Percentiles rank a stretch among this genome's conserved stretches.
Conservation (phyloP, 352 stramenopile genomes). For the Phytophthora multivora region DNA sequence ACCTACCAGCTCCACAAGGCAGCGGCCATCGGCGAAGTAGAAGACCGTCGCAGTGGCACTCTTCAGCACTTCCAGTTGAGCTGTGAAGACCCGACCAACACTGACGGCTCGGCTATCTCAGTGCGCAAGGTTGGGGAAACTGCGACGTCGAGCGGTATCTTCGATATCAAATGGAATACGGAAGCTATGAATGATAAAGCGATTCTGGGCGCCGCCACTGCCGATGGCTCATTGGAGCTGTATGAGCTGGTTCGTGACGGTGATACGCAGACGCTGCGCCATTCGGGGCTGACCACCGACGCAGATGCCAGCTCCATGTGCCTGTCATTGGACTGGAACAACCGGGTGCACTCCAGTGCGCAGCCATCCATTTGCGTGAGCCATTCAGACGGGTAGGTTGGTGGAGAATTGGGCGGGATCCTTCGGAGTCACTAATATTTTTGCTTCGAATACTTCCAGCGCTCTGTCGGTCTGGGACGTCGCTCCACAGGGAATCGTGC, state of each 20-base stretch:
- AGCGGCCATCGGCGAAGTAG: slow-evolving; percentile 11
- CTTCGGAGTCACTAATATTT: slow-evolving; percentile 17
- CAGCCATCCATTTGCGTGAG: slow-evolving; percentile 79
- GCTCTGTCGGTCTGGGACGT: slow-evolving; percentile 63
- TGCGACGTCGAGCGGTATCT: slow-evolving; percentile 65
- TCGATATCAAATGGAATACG: slow-evolving; percentile 85
- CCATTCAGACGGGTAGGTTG: slow-evolving; percentile 77
- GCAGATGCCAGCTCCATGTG: slow-evolving; percentile 63
- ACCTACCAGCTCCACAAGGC: slow-evolving; percentile 88
- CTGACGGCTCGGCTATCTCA: slow-evolving; percentile 25
- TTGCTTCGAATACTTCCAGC: slow-evolving; percentile 27
- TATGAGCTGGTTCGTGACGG: slow-evolving; percentile 42
- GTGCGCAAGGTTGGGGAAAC: slow-evolving; percentile 55
- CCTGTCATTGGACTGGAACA: slow-evolving; percentile 87
- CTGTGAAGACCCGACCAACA: slow-evolving; percentile 31
- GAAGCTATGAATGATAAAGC: slow-evolving; percentile 54
- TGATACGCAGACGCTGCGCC: slow-evolving; percentile 24
- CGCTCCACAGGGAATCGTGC: slow-evolving; percentile 33
- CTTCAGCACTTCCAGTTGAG: slow-evolving; percentile 68
- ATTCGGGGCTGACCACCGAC: slow-evolving; percentile 45
- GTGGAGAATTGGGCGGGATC: neutral
- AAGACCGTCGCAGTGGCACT: slow-evolving; percentile 63
- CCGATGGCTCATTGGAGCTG: slow-evolving; percentile 68
- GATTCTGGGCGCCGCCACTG: slow-evolving; percentile 66
- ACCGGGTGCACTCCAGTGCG: slow-evolving; percentile 50